Conservation (phyloP, 208 protist species). For the Leishmania guyanensis region DNA sequence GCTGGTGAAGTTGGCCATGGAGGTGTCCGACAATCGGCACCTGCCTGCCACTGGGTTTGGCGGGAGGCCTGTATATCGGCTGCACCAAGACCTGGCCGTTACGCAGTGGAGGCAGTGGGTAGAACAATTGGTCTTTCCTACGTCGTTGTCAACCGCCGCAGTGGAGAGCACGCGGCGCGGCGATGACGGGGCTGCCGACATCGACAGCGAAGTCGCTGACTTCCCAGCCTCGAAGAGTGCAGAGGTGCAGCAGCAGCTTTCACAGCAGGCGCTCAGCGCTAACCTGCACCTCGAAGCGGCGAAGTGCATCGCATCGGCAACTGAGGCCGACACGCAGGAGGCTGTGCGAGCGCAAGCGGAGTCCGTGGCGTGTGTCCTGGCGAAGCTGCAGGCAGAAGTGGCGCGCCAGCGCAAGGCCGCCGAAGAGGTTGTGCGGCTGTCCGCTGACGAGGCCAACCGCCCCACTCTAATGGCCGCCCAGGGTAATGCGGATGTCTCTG, state of each 20-base stretch:
- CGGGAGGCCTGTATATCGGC: conserved; percentile 49
- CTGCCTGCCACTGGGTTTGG: conserved; percentile 33
- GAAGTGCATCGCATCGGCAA: conserved; percentile 5
- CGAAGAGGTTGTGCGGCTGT: conserved; percentile 89
- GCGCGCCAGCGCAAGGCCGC: conserved; percentile 72
- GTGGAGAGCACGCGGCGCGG: conserved; percentile 8
- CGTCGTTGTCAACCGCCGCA: background rate
- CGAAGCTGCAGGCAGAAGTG: conserved; percentile 26
- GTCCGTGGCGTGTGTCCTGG: conserved; percentile 22
- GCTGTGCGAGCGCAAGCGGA: conserved; percentile 11
- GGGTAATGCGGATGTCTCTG: conserved; percentile 4
- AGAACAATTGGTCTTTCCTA: conserved; percentile 50
- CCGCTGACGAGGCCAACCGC: conserved; percentile 32
- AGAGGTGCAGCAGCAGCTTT: background rate
- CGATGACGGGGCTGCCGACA: conserved; percentile 8
- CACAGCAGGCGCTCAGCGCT: background rate
- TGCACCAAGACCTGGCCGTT: conserved; percentile 64
- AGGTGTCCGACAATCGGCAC: conserved; percentile 78
- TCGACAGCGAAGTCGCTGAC: background rate
- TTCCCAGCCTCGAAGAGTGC: background rate
- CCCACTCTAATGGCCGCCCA: background rate
- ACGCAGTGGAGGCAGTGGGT: conserved; percentile 75
- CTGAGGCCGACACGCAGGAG: conserved; percentile 7
- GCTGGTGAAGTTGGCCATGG: conserved; percentile 62
- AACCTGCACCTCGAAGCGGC: conserved; percentile 15